Base-by-base conservation (phyloP, 2,329 filamentous ascomycete species). In the Coniella vitis region DNA sequence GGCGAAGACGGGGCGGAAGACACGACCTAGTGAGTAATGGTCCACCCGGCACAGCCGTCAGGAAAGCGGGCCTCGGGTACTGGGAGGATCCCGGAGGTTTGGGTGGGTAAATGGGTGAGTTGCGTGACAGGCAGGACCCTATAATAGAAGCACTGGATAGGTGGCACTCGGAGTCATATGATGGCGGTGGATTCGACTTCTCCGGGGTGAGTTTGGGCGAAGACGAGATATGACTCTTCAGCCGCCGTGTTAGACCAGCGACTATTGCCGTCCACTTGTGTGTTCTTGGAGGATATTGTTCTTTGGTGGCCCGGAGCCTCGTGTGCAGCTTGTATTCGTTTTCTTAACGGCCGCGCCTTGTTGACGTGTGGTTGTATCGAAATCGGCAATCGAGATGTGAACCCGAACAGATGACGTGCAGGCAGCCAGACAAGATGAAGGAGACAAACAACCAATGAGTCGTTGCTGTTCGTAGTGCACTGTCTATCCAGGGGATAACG, bases 171-270 rank as follows among this genome's bases (percentile, higher is more conserved):
- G 65, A 61, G 65, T 65, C 69, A 71, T 72, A 63, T 67, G 67
- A 63, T 67, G 67, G 61, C 57, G 56, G 51, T 55, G 51, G 47
- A 56, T 60, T 55, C 59, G 59, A 60, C 58, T 31, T 69, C 63
- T 58, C 61, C 60, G 58, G 34, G 17, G 65, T 68, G 67, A 61
- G 69, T n/a, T n/a, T n/a, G 65, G 65, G 61, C 63, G 65, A 67
- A 73, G 67, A 70, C 69, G 40, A 32, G 40, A 29, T 31, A 65
- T 72, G 65, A 74, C 71, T 75, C 71, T 68, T 69, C 64, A 53
- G 56, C 62, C 63, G 58, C 53, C 62, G 62, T 61, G 63, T 63
- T 63, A 63, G 54, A 53, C 52, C 25, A 29, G 25, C 25, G 10
- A 31, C 37, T 32, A 20, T 38, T 8, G 40, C 34, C 40, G 41